A percentile compares a stretch with the other conserved stretches of the same genome.
Conservation (phyloP, 1,139 yeast genomes). For the Suhomyces choctaworum region DNA sequence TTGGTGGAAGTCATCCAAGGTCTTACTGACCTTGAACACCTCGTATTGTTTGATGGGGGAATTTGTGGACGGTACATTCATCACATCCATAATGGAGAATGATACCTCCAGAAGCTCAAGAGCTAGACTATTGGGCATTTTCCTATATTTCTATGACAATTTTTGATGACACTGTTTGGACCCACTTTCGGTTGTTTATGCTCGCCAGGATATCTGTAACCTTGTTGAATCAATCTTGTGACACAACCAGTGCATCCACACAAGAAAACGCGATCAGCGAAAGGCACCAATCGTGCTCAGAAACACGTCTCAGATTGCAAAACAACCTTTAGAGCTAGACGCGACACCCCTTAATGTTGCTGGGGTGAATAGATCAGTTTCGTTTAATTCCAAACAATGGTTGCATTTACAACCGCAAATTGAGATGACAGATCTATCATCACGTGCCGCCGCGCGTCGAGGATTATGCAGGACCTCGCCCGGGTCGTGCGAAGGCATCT, state of each 20-base stretch:
- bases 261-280: too few species aligned
- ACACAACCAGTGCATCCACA: neutral
- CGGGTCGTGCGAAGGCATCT: constrained; percentile 1
- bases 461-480: neutral
- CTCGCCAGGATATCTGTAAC: too few species aligned
- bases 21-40: constrained; percentile 30
- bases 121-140: constrained; percentile 7
- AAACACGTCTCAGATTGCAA: too few species aligned
- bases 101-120: constrained; percentile 8
- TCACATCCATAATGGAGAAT: constrained; percentile 35
- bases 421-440: neutral
- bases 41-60: constrained; percentile 31
- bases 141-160: too few species aligned
- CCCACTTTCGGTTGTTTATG: too few species aligned
- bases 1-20: constrained; percentile 32
- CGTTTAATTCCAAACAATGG: constrained; percentile 5
- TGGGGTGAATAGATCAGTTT: neutral
- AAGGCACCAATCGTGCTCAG: too few species aligned
- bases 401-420: neutral
- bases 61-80: constrained; percentile 23
- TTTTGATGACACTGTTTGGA: too few species aligned
- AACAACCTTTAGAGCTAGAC: too few species aligned
- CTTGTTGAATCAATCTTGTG: too few species aligned
- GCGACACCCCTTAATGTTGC: neutral
- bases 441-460: neutral